Evolutionary conservation across 2,329 filamentous ascomycete species (phyloP).

Genomic region (Reticulascus tulasneorum): DNA sequence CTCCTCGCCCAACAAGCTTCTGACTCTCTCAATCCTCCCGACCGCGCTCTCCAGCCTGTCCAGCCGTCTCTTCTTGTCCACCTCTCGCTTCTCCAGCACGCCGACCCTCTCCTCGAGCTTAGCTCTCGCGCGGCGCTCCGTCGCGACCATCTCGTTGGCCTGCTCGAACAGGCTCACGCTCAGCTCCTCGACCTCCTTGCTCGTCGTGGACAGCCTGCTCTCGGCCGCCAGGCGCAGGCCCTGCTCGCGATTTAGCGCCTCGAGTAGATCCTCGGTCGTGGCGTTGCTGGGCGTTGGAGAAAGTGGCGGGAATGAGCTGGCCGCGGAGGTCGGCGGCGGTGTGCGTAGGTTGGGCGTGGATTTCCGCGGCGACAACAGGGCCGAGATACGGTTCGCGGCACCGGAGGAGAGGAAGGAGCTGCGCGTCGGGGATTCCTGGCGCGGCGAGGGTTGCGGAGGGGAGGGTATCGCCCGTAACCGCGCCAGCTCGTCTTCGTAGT

Average conservation of each 20-base stretch:
- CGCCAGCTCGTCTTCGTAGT: slow-evolving; percentile 76
- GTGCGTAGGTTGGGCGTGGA: slow-evolving; percentile 35
- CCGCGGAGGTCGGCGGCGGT: slow-evolving; percentile 16
- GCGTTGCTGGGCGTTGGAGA: slow-evolving; percentile 18
- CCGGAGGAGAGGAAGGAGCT: slow-evolving; percentile 43
- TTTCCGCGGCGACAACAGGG: slow-evolving; percentile 38
- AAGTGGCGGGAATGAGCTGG: slow-evolving; percentile 18
- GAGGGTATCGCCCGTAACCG: slow-evolving; percentile 42
- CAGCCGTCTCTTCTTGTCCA: slow-evolving; percentile 64
- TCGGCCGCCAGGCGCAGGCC: slow-evolving; percentile 65
- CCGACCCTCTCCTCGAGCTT: slow-evolving; percentile 67
- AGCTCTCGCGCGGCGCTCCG: slow-evolving; percentile 67
- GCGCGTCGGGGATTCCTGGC: slow-evolving; percentile 31
- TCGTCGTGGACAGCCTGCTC: slow-evolving; percentile 60
- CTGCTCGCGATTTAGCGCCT: slow-evolving; percentile 64
- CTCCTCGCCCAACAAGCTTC: slow-evolving; percentile 49
- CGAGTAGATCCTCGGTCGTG: slow-evolving; percentile 50
- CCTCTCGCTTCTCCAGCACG: slow-evolving; percentile 65
- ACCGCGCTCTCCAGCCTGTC: slow-evolving; percentile 70
- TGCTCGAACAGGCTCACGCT: slow-evolving; percentile 73
- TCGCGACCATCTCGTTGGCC: slow-evolving; percentile 83
- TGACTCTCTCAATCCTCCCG: slow-evolving; percentile 66
- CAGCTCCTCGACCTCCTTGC: slow-evolving; percentile 73
- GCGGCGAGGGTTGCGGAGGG: slow-evolving; percentile 19
- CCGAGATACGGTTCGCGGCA: slow-evolving; percentile 39